Evolutionary conservation across 23 red algal genomes (phyloP), one percentile per base, ranked within the genome.

Genomic region (Pyropia haitanensis): DNA sequence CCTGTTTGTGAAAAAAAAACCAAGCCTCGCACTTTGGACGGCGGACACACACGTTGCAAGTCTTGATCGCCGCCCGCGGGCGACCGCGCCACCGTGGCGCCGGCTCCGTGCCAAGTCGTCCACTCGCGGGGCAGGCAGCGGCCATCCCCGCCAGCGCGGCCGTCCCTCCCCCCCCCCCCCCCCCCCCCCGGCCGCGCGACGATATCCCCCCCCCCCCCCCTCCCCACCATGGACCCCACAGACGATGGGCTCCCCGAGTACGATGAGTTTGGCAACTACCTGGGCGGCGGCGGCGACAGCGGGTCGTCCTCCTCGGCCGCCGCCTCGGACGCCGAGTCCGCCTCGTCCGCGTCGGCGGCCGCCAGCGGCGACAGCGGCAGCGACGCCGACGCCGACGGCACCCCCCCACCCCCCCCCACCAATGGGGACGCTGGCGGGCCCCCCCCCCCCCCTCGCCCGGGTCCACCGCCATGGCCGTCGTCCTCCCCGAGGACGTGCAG

Each of bases 251-350:
- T 46, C 10, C 55, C 55, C 21, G 5, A 58, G 20, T 95, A 87
- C 68, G 90, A 95, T 63, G 80, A 87, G 30, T 95, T 95, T 75
- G 90, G 90, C 9, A 95, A 95, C 65, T 95, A 87, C 39, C 53
- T 95, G 17, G 90, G 80, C 13, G 80, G 64, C 19, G 90, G 76
- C 19, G 20, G 39, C 26, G 65, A 82, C 16, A 76, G 71, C 8
- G 81, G 70, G 19, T 71, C 71, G 18, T 71, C 74, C 13, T 76
- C 70, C 39, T 46, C 39, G 39, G 23, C 71, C 63, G 13, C 16
- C 71, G 23, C 52, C 46, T 31, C 27, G 52, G 24, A 63, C 50
- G 6, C 28, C 71, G 10, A 64, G 75, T 17, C 19, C 5, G 33
- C 61, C 52, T 29, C 18, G 19, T 27, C 64, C 63, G 32, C 23